Conservation (phyloP, 257 asterid species). For the Solanum infundibuliforme region DNA sequence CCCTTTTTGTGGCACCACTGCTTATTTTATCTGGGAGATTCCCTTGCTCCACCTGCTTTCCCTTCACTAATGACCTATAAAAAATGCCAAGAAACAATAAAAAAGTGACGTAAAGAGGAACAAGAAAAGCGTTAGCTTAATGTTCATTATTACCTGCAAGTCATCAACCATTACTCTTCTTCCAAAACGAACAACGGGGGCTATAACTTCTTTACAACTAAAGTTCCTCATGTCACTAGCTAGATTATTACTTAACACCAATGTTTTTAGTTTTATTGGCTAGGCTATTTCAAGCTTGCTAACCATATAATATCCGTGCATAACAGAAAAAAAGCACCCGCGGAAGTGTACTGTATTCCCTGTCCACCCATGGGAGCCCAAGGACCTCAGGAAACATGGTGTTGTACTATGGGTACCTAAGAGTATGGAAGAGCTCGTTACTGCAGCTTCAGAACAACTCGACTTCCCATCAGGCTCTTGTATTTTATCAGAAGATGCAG, state of each 20-base stretch:
- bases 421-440: slow-evolving; percentile 53
- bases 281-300: background rate
- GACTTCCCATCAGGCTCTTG: slow-evolving; percentile 29
- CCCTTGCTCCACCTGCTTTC: background rate
- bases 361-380: slow-evolving; percentile 55
- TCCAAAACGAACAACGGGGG: background rate
- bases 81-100: background rate
- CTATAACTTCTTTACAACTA: background rate
- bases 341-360: slow-evolving; percentile 74
- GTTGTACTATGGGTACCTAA: slow-evolving; percentile 68
- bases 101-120: background rate
- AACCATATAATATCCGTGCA: background rate
- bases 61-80: background rate
- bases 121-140: background rate
- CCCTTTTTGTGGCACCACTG: background rate
- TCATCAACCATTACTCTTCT: background rate
- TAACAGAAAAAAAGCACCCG: slow-evolving; percentile 28
- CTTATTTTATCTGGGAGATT: background rate
- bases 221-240: background rate
- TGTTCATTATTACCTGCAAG: background rate
- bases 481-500: slow-evolving; percentile 80
- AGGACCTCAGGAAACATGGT: slow-evolving; percentile 48
- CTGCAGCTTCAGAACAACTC: slow-evolving; percentile 41
- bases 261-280: background rate
- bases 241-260: background rate